Base-by-base conservation (phyloP, 805 yeast genomes). In the Candida xyloterini region DNA sequence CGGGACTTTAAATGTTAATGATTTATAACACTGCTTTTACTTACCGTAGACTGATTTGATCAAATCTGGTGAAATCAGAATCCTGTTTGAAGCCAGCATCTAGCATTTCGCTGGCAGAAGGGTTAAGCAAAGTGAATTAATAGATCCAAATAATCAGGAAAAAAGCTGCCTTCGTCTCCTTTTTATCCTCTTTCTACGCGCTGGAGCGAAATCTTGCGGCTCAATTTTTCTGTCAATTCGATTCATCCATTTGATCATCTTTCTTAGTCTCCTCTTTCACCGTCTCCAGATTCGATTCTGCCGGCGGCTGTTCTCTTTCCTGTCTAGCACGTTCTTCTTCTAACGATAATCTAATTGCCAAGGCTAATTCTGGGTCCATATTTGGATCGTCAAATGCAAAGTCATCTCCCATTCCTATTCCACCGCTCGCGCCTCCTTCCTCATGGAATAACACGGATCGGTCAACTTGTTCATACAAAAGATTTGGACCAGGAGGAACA, bases 291-390 rank as follows among this genome's bases (percentile, higher is more conserved):
- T 32, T 46, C 29, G 44, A 30, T 7, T 42, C 50, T 11, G 44
- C 51, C 20, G 48, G 47, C 3, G 61, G 60, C 23, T 77, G 71
- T 51, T 79, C 81, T 58, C 90, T 76, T 50, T 86, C 95, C 59
- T 88, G 96, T 67, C 98, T 79, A 36, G 86, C 82, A 54, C 83
- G 85, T 60, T 91, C 98, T 59, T 93, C 99, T 59, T 93, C 98
- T 56, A 93, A 71, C 0, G 98, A 91, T 63, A 93, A 71, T 59
- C 98, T 80, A 56, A 93, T 76, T 1, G 98, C 99, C 71, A 93
- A 73, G 0, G 98, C 99, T 59, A 93, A 76, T 65, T 93, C 99
- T 23, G 98, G 98, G 56, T 93, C 99, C 79, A 88, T 84, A 50
- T 81, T 80, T 23, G 96, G 91, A 63, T 91, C 98, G 27, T 77